A percentile compares a stretch with the other conserved stretches of the same genome.
Evolutionary conservation across 257 asterid species (phyloP).

Genomic region (Solanum megistacrolobum): DNA sequence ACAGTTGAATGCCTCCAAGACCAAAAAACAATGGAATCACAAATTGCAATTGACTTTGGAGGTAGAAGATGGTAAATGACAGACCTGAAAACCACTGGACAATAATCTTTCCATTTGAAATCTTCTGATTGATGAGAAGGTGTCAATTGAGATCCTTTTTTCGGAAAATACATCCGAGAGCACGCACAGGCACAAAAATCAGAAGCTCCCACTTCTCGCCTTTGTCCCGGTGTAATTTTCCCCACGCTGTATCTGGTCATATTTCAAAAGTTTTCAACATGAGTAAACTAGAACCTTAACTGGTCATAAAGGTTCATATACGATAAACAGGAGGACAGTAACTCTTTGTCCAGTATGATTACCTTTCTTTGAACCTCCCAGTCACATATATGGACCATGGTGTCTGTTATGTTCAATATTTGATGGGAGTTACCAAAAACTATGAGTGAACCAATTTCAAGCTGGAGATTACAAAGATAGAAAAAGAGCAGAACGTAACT

Average conservation of each 20-base stretch:
- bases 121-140: conserved; percentile 91
- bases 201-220: conserved; percentile 73
- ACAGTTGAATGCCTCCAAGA: background rate
- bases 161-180: conserved; percentile 93
- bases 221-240: conserved; percentile 77
- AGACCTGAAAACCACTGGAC: conserved; percentile 96
- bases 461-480: background rate
- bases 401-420: background rate
- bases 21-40: background rate
- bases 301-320: background rate
- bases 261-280: background rate
- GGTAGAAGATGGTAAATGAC: conserved; percentile 1
- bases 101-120: conserved; percentile 96
- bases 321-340: background rate
- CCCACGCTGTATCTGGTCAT: conserved; percentile 82
- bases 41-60: background rate
- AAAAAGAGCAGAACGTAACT: background rate
- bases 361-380: background rate
- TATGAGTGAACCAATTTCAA: background rate
- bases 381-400: background rate
- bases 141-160: conserved; percentile 75
- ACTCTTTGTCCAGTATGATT: background rate
- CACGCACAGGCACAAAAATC: conserved; percentile 85
- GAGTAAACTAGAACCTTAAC: background rate
- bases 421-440: background rate